A percentile compares a stretch with the other conserved stretches of the same genome.
Evolutionary conservation across 2,329 filamentous ascomycete genomes (phyloP).

Genomic region (Fusarium haematococcum): DNA sequence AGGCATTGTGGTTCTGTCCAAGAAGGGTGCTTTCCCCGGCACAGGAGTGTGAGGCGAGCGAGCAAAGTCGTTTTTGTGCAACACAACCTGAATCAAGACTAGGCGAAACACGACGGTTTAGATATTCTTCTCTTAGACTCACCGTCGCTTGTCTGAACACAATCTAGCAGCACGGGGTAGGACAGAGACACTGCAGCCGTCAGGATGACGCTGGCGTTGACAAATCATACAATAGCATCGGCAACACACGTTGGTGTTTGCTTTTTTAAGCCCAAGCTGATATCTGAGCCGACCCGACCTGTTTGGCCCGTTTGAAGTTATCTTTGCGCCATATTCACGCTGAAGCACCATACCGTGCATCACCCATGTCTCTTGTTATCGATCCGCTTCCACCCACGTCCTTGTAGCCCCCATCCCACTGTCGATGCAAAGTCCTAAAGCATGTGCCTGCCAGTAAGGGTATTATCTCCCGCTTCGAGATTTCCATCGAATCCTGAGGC

Average conservation of each 20-base stretch:
- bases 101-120: conserved; percentile 20
- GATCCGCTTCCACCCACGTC: conserved; percentile 13
- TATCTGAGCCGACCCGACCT: background rate
- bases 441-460: background rate
- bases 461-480: background rate
- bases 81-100: conserved; percentile 15
- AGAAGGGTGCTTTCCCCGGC: conserved; percentile 91
- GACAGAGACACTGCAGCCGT: conserved; percentile 9
- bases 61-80: conserved; percentile 12
- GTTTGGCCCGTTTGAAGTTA: conserved; percentile 13
- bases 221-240: conserved; percentile 38
- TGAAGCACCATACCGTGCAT: conserved; percentile 39
- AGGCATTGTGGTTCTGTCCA: conserved; percentile 91
- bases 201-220: conserved; percentile 32
- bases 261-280: conserved; percentile 19
- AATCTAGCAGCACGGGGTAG: conserved; percentile 19
- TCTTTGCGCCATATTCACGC: conserved; percentile 43
- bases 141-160: conserved; percentile 9
- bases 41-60: conserved; percentile 71
- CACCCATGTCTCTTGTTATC: conserved; percentile 32
- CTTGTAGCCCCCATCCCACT: conserved; percentile 19
- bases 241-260: conserved; percentile 25
- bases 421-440: conserved; percentile 8
- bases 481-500: conserved; percentile 20
- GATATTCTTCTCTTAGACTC: conserved; percentile 17